Evolutionary conservation across 1,284 basidiomycete species (phyloP).

Genomic region (Austropuccinia psidii): DNA sequence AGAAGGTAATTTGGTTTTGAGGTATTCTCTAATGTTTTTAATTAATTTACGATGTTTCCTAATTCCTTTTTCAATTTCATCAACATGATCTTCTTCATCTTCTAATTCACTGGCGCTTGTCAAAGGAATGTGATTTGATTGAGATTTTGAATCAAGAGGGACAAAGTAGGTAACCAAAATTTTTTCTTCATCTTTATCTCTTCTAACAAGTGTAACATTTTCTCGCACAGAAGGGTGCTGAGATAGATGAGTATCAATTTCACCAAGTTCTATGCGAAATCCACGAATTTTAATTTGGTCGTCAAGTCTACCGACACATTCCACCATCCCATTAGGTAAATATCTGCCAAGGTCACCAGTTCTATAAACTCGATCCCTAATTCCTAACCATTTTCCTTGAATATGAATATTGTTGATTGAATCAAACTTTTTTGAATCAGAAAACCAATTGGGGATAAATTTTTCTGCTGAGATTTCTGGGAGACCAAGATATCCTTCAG

Average conservation of each 20-base stretch:
- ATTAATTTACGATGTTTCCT: slow-evolving; percentile 77
- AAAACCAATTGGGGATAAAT: slow-evolving; percentile 89
- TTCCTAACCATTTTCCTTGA: slow-evolving; percentile 73
- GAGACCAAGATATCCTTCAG: slow-evolving; percentile 84
- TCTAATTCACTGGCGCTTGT: slow-evolving; percentile 58
- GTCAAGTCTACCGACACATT: slow-evolving; percentile 94
- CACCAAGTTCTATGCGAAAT: slow-evolving; percentile 96
- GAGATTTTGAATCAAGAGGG: slow-evolving; percentile 56
- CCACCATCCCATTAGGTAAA: slow-evolving; percentile 83
- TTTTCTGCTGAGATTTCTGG: slow-evolving; percentile 75
- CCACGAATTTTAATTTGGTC: slow-evolving; percentile 99
- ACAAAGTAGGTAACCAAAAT: slow-evolving; percentile 98
- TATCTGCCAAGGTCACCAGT: slow-evolving; percentile 95
- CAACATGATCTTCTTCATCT: slow-evolving; percentile 56
- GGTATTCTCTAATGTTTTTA: slow-evolving; percentile 85
- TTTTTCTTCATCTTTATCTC: slow-evolving; percentile 99
- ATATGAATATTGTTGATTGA: no score
- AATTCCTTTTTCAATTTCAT: slow-evolving; percentile 62
- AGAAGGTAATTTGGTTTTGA: slow-evolving; percentile 93
- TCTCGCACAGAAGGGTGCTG: slow-evolving; percentile 88
- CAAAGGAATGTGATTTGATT: slow-evolving; percentile 54
- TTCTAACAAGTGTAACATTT: slow-evolving; percentile 90
- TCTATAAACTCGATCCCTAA: slow-evolving; percentile 95
- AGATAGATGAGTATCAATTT: slow-evolving; percentile 94
- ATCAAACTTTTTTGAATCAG: no score